Evolutionary conservation across 768 basidiomycete species (phyloP).

Genomic region (Calocybe indica): DNA sequence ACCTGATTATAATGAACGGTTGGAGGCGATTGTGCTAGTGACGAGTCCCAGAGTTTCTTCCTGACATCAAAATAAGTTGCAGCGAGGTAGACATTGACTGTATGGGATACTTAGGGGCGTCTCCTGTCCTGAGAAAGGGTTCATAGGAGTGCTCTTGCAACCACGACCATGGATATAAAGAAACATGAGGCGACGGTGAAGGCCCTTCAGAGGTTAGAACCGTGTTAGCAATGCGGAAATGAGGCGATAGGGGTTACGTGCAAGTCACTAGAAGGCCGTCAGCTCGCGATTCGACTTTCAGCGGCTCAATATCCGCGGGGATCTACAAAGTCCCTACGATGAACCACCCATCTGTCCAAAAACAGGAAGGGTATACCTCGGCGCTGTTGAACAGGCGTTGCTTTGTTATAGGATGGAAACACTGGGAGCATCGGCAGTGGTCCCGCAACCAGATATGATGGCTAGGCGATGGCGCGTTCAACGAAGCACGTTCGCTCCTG

Average conservation of each 20-base stretch:
- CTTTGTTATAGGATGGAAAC: constrained; percentile 85
- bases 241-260: constrained; percentile 25
- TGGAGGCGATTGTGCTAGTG: constrained; percentile 71
- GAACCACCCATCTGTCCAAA: neutral
- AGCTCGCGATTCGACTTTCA: constrained; percentile 43
- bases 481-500: too few species aligned
- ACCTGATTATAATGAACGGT: constrained; percentile 66
- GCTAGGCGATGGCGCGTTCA: constrained; percentile 30
- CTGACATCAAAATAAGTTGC: constrained; percentile 20
- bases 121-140: constrained; percentile 39
- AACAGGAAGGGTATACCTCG: constrained; percentile 40
- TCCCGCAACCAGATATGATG: constrained; percentile 91
- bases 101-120: constrained; percentile 32
- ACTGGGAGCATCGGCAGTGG: constrained; percentile 84
- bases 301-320: constrained; percentile 64
- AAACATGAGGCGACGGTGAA: constrained; percentile 59
- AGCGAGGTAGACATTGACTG: neutral
- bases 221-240: neutral
- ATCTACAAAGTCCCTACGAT: constrained; percentile 43
- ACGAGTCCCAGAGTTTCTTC: constrained; percentile 77
- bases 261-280: constrained; percentile 75
- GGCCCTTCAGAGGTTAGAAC: constrained; percentile 36
- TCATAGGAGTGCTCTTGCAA: constrained; percentile 76
- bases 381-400: constrained; percentile 88
- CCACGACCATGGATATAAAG: constrained; percentile 87